A percentile compares a stretch with the other conserved stretches of the same genome.
Conservation (phyloP, 805 yeast species). For the Nakazawaea populi region DNA sequence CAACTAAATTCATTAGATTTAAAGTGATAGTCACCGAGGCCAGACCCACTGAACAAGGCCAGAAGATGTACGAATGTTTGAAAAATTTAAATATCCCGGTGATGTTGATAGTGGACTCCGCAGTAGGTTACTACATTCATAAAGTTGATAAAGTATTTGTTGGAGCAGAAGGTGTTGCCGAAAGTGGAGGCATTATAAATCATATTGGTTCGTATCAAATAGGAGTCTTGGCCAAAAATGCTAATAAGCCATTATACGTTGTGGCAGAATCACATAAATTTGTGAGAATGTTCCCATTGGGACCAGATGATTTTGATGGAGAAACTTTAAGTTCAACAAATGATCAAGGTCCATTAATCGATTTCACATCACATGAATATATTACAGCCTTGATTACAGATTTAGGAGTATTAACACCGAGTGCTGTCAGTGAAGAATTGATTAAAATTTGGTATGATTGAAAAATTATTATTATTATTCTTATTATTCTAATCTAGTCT, state of each 20-base stretch:
- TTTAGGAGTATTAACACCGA: constrained; percentile 92
- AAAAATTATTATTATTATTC: too few relatives aligned
- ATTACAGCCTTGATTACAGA: constrained; percentile 95
- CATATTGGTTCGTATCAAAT: constrained; percentile 93
- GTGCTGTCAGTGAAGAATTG: constrained; percentile 97
- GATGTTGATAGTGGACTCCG: constrained; percentile 82
- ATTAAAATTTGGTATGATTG: constrained; percentile 97
- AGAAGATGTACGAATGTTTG: constrained; percentile 61
- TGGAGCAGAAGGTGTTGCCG: constrained; percentile 99
- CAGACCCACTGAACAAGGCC: constrained; percentile 75
- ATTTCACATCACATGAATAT: constrained; percentile 93
- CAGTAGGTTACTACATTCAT: constrained; percentile 89
- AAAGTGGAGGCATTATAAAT: constrained; percentile 96
- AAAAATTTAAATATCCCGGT: constrained; percentile 77
- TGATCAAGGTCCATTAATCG: constrained; percentile 57
- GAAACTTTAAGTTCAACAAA: constrained; percentile 35
- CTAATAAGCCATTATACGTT: constrained; percentile 90
- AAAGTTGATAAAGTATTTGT: constrained; percentile 90
- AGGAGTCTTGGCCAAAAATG: constrained; percentile 84
- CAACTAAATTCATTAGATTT: constrained; percentile 72
- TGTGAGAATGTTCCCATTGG: constrained; percentile 90
- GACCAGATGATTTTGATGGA: constrained; percentile 80
- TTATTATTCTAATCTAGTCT: constrained; percentile 11
- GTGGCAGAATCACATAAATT: constrained; percentile 94
- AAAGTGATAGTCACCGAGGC: constrained; percentile 92